Evolutionary conservation across 345 rosid genomes (phyloP).

Genomic region (Gossypium longicalyx): DNA sequence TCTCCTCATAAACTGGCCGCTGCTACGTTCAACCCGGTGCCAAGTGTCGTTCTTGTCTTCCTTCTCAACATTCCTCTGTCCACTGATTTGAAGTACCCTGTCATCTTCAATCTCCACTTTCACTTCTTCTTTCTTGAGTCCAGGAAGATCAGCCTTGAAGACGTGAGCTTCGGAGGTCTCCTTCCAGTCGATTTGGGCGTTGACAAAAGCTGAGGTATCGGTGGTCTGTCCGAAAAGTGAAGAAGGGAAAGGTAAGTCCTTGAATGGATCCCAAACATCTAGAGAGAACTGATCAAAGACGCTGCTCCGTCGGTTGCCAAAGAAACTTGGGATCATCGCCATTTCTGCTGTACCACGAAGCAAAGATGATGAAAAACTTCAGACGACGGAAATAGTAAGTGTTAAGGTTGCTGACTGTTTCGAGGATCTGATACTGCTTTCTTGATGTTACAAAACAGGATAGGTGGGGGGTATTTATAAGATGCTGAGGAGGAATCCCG

Average conservation of each 20-base stretch:
- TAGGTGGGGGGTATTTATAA: background rate
- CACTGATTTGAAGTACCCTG: background rate
- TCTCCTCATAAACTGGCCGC: background rate
- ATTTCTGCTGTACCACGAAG: no score
- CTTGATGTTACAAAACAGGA: background rate
- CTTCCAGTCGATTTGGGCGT: background rate
- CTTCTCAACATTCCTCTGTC: background rate
- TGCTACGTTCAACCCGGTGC: background rate
- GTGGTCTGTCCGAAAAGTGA: background rate
- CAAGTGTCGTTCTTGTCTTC: background rate
- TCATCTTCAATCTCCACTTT: conserved; percentile 4
- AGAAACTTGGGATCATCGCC: no score
- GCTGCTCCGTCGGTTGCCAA: no score
- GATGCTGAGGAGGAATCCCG: background rate
- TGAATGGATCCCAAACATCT: background rate
- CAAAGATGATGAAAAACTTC: background rate
- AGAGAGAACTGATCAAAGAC: no score
- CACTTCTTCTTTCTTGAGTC: background rate
- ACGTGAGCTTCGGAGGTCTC: background rate
- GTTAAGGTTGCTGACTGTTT: background rate
- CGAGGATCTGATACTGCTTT: background rate
- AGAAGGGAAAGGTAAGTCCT: background rate
- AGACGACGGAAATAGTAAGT: background rate
- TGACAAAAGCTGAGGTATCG: background rate
- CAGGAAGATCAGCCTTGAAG: background rate